Evolutionary conservation across 1,139 yeast species (phyloP).

Genomic region (Magnusiomyces fungicola): DNA sequence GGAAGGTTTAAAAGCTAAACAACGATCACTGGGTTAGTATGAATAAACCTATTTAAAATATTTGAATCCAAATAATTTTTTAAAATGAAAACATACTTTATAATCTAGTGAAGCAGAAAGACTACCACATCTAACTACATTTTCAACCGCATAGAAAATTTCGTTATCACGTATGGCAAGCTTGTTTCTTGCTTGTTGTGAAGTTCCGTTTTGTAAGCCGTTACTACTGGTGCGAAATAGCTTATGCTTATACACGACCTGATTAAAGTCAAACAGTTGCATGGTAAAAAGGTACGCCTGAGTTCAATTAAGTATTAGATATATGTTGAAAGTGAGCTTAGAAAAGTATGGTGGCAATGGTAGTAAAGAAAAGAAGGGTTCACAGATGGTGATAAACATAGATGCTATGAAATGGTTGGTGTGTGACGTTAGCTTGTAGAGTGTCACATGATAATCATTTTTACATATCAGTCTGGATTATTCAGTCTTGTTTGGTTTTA

Average conservation of each 20-base stretch:
- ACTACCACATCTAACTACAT: slow-evolving; percentile 27
- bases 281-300: too few species aligned
- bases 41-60: slow-evolving; percentile 14
- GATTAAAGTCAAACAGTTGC: slow-evolving; percentile 2
- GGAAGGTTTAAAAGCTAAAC: slow-evolving; percentile 16
- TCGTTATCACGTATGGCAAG: slow-evolving; percentile 22
- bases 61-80: slow-evolving; percentile 23
- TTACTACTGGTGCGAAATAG: neutral
- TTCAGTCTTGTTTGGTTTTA: too few species aligned
- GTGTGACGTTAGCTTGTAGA: too few species aligned
- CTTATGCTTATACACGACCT: neutral
- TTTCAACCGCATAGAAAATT: slow-evolving; percentile 26
- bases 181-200: neutral
- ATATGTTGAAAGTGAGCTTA: too few species aligned
- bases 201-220: neutral
- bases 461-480: too few species aligned
- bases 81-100: slow-evolving; percentile 23
- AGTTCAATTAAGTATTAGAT: too few species aligned
- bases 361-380: too few species aligned
- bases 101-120: slow-evolving; percentile 16
- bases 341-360: too few species aligned
- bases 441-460: too few species aligned
- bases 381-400: too few species aligned
- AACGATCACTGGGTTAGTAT: slow-evolving; percentile 3
- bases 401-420: too few species aligned